Evolutionary conservation across 805 yeast genomes (phyloP).

Genomic region (Pichia nanzhaoensis): DNA sequence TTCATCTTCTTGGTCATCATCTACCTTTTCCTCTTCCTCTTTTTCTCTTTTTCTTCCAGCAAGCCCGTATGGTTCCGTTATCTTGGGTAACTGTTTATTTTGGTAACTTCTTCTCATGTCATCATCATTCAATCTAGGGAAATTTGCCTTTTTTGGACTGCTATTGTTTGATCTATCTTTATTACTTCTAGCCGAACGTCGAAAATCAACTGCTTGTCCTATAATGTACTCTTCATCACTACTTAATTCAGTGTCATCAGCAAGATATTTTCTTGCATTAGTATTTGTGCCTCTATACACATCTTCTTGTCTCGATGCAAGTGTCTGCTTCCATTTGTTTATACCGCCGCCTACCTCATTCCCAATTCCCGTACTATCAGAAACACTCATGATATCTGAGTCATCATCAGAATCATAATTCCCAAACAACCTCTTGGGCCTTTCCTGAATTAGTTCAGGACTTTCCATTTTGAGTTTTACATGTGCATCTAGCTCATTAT

Average conservation of each 20-base stretch:
- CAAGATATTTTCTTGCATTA: neutral
- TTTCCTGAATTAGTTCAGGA: constrained; percentile 15
- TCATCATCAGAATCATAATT: constrained; percentile 24
- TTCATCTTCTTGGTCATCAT: neutral
- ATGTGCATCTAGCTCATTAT: constrained; percentile 1
- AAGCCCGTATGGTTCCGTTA: neutral
- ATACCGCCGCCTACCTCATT: neutral
- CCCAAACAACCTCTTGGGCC: constrained; percentile 20
- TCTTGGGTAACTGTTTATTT: constrained; percentile 10
- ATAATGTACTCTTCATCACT: constrained; percentile 17
- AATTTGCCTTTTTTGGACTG: neutral
- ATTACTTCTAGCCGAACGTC: constrained; percentile 13
- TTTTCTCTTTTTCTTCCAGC: neutral
- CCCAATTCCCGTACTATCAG: neutral
- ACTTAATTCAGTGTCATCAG: constrained; percentile 3
- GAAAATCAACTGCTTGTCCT: constrained; percentile 24
- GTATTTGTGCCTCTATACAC: constrained; percentile 1
- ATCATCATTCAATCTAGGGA: constrained; percentile 1
- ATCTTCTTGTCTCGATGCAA: constrained; percentile 13
- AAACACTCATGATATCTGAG: constrained; percentile 1
- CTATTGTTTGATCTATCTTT: neutral
- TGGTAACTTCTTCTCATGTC: constrained; percentile 12
- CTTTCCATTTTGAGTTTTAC: constrained; percentile 19
- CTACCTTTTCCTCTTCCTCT: neutral
- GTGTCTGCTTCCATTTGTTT: constrained; percentile 7